Evolutionary conservation across 345 rosid genomes (phyloP).

Genomic region (Sisymbrium altissimum): DNA sequence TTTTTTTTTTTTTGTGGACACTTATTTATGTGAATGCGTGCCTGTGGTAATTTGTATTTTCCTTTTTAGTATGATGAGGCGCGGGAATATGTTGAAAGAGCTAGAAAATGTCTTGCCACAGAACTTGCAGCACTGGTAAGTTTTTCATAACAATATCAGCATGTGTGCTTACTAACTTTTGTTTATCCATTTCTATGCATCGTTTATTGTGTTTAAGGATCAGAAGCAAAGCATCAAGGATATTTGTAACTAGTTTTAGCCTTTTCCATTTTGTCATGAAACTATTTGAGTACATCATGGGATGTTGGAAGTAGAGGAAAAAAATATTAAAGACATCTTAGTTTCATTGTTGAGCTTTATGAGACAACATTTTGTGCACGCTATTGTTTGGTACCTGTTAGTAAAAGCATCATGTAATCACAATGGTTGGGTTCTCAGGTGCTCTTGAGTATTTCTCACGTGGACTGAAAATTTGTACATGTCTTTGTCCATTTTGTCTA

Average conservation of each 20-base stretch:
- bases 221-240: background rate
- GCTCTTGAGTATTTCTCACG: constrained; percentile 8
- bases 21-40: constrained; percentile 1
- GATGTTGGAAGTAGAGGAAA: background rate
- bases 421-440: constrained; percentile 1
- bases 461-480: constrained; percentile 5
- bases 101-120: constrained; percentile 94
- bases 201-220: constrained; percentile 8
- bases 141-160: constrained; percentile 21
- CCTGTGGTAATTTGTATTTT: constrained; percentile 9
- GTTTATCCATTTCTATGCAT: background rate
- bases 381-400: constrained; percentile 5
- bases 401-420: constrained; percentile 9
- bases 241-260: constrained; percentile 11
- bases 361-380: constrained; percentile 9
- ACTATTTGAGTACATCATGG: constrained; percentile 10
- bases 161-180: background rate
- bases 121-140: constrained; percentile 99
- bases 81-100: constrained; percentile 89
- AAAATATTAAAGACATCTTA: background rate
- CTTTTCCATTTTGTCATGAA: constrained; percentile 3
- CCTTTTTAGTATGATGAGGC: constrained; percentile 81
- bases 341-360: constrained; percentile 8
- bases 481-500: constrained; percentile 2
- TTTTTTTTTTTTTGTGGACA: background rate